These are phyloP conservation scores for Didymella arachidicola DNA, from an alignment of 2,329 filamentous ascomycete species.

Conservation along the genomic window DNA sequence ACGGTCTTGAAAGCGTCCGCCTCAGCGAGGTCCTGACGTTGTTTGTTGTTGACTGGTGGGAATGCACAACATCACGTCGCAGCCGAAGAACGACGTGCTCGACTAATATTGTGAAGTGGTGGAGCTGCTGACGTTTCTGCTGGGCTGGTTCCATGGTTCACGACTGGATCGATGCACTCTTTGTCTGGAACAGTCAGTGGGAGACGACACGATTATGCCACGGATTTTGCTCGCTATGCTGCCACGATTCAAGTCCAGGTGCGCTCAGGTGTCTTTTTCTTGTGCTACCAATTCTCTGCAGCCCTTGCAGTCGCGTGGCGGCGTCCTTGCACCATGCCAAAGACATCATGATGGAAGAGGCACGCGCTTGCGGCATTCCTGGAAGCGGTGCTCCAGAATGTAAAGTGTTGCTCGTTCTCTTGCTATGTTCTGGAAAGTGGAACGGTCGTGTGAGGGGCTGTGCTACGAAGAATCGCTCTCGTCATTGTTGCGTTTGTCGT, in stretches of 20 bases:
- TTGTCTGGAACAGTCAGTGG: slow-evolving; percentile 15
- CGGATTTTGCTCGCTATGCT: slow-evolving; percentile 13
- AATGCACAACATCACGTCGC: slow-evolving; percentile 14
- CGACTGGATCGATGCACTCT: slow-evolving; percentile 4
- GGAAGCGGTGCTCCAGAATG: slow-evolving; percentile 13
- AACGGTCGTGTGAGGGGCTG: slow-evolving; percentile 14
- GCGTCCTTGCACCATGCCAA: slow-evolving; percentile 21
- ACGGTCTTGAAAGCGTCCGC: slow-evolving; percentile 17
- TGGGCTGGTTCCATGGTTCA: slow-evolving; percentile 22
- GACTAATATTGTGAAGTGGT: slow-evolving; percentile 19
- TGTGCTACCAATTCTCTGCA: slow-evolving; percentile 18
- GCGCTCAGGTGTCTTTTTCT: slow-evolving; percentile 17
- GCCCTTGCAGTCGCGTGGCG: slow-evolving; percentile 26
- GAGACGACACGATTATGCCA: slow-evolving; percentile 20
- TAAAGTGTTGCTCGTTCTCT: slow-evolving; percentile 17
- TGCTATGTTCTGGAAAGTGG: slow-evolving; percentile 20
- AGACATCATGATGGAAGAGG: slow-evolving; percentile 21
- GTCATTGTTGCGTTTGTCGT: slow-evolving; percentile 9
- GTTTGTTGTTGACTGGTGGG: slow-evolving; percentile 9
- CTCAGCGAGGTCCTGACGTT: slow-evolving; percentile 11
- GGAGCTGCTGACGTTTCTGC: slow-evolving; percentile 21
- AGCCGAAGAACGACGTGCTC: slow-evolving; percentile 22
- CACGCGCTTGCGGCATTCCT: slow-evolving; percentile 25
- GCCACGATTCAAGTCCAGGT: slow-evolving; percentile 19
- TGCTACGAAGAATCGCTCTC: slow-evolving; percentile 12